These are phyloP conservation scores for Colletotrichum abscissum DNA, from an alignment of 2,329 filamentous ascomycete genomes.

Conservation along the genomic window DNA sequence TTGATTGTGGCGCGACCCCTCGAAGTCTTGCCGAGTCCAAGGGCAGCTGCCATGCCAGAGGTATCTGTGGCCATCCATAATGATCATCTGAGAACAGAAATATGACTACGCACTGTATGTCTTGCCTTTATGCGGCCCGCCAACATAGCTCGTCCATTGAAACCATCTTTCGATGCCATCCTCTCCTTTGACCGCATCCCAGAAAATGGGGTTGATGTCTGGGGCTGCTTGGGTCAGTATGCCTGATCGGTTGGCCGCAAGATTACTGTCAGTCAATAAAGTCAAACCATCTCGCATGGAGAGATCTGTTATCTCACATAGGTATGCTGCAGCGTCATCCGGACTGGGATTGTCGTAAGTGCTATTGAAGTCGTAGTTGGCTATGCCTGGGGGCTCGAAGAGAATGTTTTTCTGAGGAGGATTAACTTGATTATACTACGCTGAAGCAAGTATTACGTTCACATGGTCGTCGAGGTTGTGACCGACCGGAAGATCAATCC, in stretches of 20 bases:
- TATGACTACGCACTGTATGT: background rate
- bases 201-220: background rate
- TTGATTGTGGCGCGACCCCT: background rate
- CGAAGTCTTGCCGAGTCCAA: background rate
- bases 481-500: background rate
- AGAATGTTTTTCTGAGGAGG: background rate
- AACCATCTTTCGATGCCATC: background rate
- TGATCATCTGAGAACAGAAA: background rate
- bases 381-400: background rate
- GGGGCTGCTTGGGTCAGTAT: constrained; percentile 4
- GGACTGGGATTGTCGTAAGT: background rate
- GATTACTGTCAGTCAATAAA: background rate
- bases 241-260: background rate
- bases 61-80: background rate
- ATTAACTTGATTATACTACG: too few species aligned
- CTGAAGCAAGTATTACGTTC: background rate
- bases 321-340: background rate
- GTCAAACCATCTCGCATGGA: too few species aligned
- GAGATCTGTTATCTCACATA: background rate
- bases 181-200: background rate
- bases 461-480: background rate
- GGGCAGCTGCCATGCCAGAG: background rate
- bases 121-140: background rate
- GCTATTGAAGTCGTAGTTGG: background rate
- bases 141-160: background rate